Evolutionary conservation across 768 basidiomycete genomes (phyloP).

Genomic region (Cyathus striatus): DNA sequence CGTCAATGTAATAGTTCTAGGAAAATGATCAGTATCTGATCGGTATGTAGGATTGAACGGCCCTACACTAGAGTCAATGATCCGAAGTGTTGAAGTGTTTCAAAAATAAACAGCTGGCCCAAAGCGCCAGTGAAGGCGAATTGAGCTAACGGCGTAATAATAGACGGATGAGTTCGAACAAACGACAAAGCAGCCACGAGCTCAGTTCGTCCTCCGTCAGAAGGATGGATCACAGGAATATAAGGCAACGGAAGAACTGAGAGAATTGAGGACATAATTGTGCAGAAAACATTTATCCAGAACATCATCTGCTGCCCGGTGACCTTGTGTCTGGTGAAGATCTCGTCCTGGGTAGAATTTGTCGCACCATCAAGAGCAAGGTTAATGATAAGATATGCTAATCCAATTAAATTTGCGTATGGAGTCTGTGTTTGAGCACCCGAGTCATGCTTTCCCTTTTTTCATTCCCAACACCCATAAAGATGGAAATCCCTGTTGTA

Average conservation of each 20-base stretch:
- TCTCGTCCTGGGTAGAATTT: conserved; percentile 96
- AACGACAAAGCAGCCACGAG: conserved; percentile 67
- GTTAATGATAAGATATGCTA: conserved; percentile 77
- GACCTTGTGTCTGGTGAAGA: conserved; percentile 72
- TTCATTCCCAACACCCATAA: conserved; percentile 84
- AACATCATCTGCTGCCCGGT: conserved; percentile 99
- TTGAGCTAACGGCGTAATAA: conserved; percentile 68
- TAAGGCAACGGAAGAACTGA: conserved; percentile 71
- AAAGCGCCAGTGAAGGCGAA: conserved; percentile 90
- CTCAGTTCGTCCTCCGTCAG: conserved; percentile 54
- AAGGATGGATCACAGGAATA: conserved; percentile 79
- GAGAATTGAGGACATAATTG: conserved; percentile 63
- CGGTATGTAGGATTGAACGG: neutral
- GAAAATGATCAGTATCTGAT: conserved; percentile 6
- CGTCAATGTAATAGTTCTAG: conserved; percentile 90
- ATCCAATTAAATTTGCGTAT: conserved; percentile 64
- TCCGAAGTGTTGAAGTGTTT: conserved; percentile 89
- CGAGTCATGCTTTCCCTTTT: conserved; percentile 22
- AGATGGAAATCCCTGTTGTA: conserved; percentile 85
- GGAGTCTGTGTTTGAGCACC: conserved; percentile 17
- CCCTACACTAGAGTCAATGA: conserved; percentile 80
- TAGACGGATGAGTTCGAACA: conserved; percentile 70
- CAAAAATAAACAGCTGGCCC: conserved; percentile 97
- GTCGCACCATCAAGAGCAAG: conserved; percentile 88
- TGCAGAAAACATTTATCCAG: conserved; percentile 90